Evolutionary conservation across 2,329 filamentous ascomycete species (phyloP), one percentile per base, ranked within the genome.

Genomic region (Xylaria digitata): DNA sequence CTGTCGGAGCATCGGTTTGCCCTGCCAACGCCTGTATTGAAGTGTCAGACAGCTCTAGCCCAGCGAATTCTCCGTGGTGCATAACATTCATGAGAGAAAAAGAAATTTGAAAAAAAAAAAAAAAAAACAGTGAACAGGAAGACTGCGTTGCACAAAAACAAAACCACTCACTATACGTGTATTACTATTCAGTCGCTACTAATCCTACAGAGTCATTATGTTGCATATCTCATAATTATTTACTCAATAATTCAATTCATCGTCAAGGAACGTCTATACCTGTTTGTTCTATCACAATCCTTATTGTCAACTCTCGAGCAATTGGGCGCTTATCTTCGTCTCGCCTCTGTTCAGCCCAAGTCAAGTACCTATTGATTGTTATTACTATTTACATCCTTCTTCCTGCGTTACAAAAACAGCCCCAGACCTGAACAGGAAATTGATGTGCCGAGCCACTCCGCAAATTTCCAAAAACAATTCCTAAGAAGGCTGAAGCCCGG

Each of bases 401-500:
- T 49, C 45, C 42, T 53, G 13, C 37, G 50, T 30, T 59, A 23
- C 50, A 40, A 23, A 48, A 48, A 49, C 48, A 65, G 26, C 49
- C 64, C 60, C 64, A 67, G 60, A 43, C 68, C 65, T 58, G 57
- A 57, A 59, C 23, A 62, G 54, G 65, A 40, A 69, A 63, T 32
- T 50, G 26, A 50, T 46, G 21, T 60, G 60, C 52, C 54, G 45
- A 63, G 52, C 65, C 67, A 45, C 65, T 58, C 65, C 46, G 65
- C 61, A 61, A 42, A 15, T 61, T 62, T 63, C 61, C 61, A 68
- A 63, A 70, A 60, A 67, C 57, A 65, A 56, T 6, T 19, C 30
- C 26, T 37, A 37, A 58, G 48, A 50, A 19, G 59, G 50, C 45
- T 49, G 55, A 57, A 42, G 52, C 52, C 40, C 40, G 42, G 49